A percentile compares a stretch with the other conserved stretches of the same genome.
phyloP scores from a whole-genome alignment of 139 green algal species.

The Haematococcus sp. region DNA sequence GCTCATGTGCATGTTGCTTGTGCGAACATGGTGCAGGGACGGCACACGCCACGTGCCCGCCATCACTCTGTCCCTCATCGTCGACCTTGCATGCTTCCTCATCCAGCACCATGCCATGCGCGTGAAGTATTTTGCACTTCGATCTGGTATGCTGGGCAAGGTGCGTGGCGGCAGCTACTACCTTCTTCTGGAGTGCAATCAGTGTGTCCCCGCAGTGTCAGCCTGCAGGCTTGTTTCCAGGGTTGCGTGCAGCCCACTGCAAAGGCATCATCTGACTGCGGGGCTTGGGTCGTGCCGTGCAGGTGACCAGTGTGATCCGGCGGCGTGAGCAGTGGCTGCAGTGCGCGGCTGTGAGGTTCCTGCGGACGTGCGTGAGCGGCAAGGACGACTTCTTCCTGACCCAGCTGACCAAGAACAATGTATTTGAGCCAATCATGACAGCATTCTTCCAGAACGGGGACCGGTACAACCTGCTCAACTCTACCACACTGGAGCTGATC shows the following conservation, averaged over 20 bases:
- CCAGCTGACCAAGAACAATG: slow-evolving; percentile 65
- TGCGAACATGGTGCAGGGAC: background rate
- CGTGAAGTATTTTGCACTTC: slow-evolving; percentile 90
- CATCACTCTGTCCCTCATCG: slow-evolving; percentile 68
- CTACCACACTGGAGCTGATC: slow-evolving; percentile 72
- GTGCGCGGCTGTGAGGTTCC: slow-evolving; percentile 87
- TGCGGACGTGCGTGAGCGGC: slow-evolving; percentile 59
- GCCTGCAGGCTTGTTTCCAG: too few relatives aligned
- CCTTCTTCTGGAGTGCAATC: too few relatives aligned
- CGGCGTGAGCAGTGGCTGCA: slow-evolving; percentile 83
- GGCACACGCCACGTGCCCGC: slow-evolving; percentile 36
- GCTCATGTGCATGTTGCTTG: too few relatives aligned
- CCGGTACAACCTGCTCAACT: slow-evolving; percentile 88
- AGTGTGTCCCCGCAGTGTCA: too few relatives aligned
- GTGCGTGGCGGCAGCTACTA: slow-evolving; percentile 17
- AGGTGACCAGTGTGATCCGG: slow-evolving; percentile 78
- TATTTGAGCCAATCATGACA: slow-evolving; percentile 81
- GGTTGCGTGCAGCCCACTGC: too few relatives aligned
- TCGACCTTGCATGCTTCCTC: slow-evolving; percentile 95
- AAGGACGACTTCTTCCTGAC: slow-evolving; percentile 26
- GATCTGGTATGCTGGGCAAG: slow-evolving; percentile 84
- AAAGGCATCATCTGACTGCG: background rate
- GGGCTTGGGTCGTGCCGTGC: background rate
- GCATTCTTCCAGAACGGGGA: slow-evolving; percentile 83
- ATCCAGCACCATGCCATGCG: slow-evolving; percentile 86